A percentile compares a stretch with the other conserved stretches of the same genome.
Evolutionary conservation across 2,329 filamentous ascomycete species (phyloP).

Genomic region (Apiospora rasikravindrae): DNA sequence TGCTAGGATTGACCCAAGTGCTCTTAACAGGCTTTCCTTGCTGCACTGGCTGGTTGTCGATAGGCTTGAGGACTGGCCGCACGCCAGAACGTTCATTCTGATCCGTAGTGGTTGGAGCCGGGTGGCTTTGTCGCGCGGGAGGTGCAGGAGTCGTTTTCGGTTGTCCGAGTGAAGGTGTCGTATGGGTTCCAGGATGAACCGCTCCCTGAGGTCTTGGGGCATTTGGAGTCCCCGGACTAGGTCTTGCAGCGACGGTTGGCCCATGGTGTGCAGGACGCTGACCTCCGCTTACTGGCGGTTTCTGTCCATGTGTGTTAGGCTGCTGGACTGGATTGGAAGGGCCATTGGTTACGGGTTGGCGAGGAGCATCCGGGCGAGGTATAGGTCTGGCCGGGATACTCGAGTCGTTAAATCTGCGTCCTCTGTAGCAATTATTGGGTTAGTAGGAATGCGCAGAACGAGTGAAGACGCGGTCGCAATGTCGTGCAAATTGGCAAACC

Average conservation of each 20-base stretch:
- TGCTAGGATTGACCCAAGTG: background rate
- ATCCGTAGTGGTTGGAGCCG: background rate
- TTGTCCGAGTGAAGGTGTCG: background rate
- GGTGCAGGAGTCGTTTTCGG: background rate
- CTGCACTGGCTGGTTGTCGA: constrained; percentile 18
- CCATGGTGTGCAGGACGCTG: constrained; percentile 3
- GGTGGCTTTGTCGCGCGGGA: constrained; percentile 4
- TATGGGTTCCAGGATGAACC: background rate
- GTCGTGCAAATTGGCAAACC: constrained; percentile 29
- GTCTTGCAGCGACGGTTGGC: constrained; percentile 11
- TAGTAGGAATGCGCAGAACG: constrained; percentile 30
- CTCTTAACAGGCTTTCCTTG: constrained; percentile 19
- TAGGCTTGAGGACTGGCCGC: constrained; percentile 15
- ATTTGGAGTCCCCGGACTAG: background rate
- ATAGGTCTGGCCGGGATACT: constrained; percentile 57
- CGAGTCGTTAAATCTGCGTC: constrained; percentile 55
- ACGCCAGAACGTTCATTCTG: constrained; percentile 11
- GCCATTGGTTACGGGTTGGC: constrained; percentile 26
- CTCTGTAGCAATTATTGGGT: constrained; percentile 39
- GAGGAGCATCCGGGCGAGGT: constrained; percentile 47
- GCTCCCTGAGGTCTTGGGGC: background rate
- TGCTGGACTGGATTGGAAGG: constrained; percentile 27
- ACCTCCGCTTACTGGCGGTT: constrained; percentile 35
- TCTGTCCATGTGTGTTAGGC: constrained; percentile 26
- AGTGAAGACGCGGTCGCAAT: constrained; percentile 25